A percentile compares a stretch with the other conserved stretches of the same genome.
These are phyloP conservation scores for Cordyceps tenuipes DNA, from an alignment of 2,329 filamentous ascomycete species.

Conservation along the genomic window DNA sequence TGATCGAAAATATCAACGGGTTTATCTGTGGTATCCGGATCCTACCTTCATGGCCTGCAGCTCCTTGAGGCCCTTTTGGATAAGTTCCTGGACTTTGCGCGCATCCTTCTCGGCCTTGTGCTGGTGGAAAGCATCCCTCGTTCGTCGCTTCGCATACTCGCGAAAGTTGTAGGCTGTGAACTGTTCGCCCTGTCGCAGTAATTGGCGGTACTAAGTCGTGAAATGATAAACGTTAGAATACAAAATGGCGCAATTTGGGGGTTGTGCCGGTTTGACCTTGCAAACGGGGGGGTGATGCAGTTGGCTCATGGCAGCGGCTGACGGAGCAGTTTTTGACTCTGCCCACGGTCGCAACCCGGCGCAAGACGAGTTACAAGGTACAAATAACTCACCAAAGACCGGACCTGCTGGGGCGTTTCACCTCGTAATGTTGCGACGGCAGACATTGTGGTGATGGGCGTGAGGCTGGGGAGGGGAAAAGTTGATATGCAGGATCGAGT, in stretches of 20 bases:
- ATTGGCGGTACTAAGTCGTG: constrained; percentile 68
- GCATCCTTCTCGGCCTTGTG: constrained; percentile 65
- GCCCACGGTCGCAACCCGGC: constrained; percentile 1
- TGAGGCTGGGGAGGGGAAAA: neutral
- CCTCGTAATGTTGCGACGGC: constrained; percentile 35
- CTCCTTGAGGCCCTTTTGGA: constrained; percentile 82
- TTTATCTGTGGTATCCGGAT: neutral
- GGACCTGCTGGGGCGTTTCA: constrained; percentile 48
- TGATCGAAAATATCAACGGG: neutral
- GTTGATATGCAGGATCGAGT: constrained; percentile 1
- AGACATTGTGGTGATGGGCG: constrained; percentile 25
- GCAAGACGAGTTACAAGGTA: neutral
- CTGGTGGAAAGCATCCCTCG: constrained; percentile 83
- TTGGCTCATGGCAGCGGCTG: neutral
- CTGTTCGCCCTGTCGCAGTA: constrained; percentile 76
- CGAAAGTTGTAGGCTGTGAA: constrained; percentile 97
- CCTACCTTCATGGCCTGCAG: constrained; percentile 83
- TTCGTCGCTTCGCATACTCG: constrained; percentile 88
- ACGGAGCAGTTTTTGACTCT: neutral
- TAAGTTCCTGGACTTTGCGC: constrained; percentile 72
- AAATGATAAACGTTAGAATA: neutral
- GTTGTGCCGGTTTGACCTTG: neutral
- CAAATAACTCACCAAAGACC: constrained; percentile 43
- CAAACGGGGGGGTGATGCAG: neutral
- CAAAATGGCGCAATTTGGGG: neutral